phyloP scores from a whole-genome alignment of 176 grass and related monocot species.

The Avena insularis region DNA sequence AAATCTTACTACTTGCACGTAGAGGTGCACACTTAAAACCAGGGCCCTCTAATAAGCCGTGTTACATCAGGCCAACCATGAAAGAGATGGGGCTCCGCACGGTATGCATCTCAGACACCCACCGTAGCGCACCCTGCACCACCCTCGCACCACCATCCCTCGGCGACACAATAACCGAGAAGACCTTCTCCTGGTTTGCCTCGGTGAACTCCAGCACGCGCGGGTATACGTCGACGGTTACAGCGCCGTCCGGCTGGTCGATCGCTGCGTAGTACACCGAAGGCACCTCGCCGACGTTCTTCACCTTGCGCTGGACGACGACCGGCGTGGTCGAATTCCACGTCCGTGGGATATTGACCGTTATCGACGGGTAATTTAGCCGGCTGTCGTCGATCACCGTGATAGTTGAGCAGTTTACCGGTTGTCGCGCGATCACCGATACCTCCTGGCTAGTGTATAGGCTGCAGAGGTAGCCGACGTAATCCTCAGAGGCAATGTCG shows the following conservation, averaged over 20 bases:
- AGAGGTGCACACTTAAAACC: no score
- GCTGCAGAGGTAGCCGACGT: neutral
- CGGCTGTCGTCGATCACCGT: neutral
- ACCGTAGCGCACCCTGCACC: slow-evolving; percentile 47
- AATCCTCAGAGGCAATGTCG: neutral
- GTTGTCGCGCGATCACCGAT: neutral
- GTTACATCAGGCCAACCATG: no score
- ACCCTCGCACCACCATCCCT: neutral
- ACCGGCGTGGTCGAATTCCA: neutral
- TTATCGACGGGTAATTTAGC: slow-evolving; percentile 4
- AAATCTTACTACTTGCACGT: no score
- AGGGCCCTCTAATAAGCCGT: no score
- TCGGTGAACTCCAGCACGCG: slow-evolving; percentile 7
- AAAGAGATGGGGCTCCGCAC: slow-evolving; percentile 51
- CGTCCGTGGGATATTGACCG: neutral
- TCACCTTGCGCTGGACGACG: neutral
- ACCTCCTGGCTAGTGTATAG: neutral
- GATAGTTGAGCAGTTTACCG: neutral
- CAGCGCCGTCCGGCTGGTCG: neutral
- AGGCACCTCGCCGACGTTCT: slow-evolving; percentile 12
- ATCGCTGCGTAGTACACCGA: slow-evolving; percentile 26
- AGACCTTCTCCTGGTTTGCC: slow-evolving; percentile 38
- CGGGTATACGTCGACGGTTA: neutral
- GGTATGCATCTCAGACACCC: slow-evolving; percentile 47
- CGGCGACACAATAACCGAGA: slow-evolving; percentile 28